Base-by-base conservation (phyloP, 148 eudicot species). In the Amaranthus hypochondriacus region DNA sequence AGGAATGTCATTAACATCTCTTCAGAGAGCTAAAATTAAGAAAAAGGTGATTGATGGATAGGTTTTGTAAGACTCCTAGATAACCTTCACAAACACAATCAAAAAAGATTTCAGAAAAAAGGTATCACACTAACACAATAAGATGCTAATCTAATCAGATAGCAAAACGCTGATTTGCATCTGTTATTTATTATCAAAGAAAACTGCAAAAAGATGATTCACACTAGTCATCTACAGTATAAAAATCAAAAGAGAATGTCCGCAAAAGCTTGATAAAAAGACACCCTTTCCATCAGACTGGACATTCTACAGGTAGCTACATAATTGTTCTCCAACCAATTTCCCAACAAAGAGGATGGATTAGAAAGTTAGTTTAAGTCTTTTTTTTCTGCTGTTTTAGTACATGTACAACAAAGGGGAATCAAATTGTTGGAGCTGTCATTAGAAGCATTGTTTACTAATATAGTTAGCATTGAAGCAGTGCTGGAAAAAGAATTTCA, bases 401-500 rank as follows among this genome's bases (percentile, higher is more conserved):
- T 28, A 28, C 39, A 28, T 28, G 39, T 28, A 28, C 39, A 28
- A 28, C 48, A 61, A 7, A n/a, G 48, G 42, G n/a, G 5, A n/a
- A 21, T 48, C 42, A 13, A 56, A 11, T 49, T 44, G 52, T 2
- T 56, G 43, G 48, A 47, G 18, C 18, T 13, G 18, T 12, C 51
- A 6, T 46, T 6, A 67, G 61, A 66, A 56, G 57, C 21, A 13
- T 55, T 6, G 21, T 15, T 21, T 48, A 6, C 47, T 44, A 42
- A 13, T 65, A 50, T 13, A 3, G 15, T 63, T 54, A 76, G 60
- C 52, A 48, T 10, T 64, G 58, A 55, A 65, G 58, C 43, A 62
- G 47, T 21, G 47, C 51, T 54, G 51, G 56, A 46, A 5, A 66
- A 57, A 14, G 48, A 49, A 73, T 28, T 79, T 60, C 69, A 92